A percentile compares a stretch with the other conserved stretches of the same genome.
phyloP scores from a whole-genome alignment of 768 basidiomycete species.

The Tylopilus subfusipes region DNA sequence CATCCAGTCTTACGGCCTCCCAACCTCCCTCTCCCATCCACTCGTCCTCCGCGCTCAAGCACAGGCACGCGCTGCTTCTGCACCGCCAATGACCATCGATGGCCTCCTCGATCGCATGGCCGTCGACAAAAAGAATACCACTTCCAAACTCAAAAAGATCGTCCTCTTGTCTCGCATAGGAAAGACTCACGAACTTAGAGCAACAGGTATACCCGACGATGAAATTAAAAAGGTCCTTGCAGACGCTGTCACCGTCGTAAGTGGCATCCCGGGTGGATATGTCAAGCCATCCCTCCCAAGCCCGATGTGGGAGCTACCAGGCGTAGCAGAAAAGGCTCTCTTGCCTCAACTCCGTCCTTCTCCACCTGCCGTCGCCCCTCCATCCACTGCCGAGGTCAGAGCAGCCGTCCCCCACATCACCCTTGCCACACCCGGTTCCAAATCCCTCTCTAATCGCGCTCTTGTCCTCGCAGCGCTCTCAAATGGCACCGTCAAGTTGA shows the following conservation, averaged over 20 bases:
- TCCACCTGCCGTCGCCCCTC: not conserved
- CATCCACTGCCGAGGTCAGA: not conserved
- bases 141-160: constrained; percentile 80
- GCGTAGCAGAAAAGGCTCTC: constrained; percentile 8
- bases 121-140: constrained; percentile 97
- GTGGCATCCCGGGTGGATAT: constrained; percentile 49
- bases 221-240: constrained; percentile 80
- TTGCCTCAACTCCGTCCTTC: constrained; percentile 20
- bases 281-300: constrained; percentile 45
- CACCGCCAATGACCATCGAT: constrained; percentile 52
- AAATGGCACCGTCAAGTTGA: constrained; percentile 80
- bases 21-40: constrained; percentile 76
- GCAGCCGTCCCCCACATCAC: constrained; percentile 32
- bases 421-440: constrained; percentile 96
- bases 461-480: constrained; percentile 89
- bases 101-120: constrained; percentile 90
- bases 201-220: constrained; percentile 77
- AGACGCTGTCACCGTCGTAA: constrained; percentile 72
- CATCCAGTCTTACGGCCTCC: constrained; percentile 88
- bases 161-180: constrained; percentile 91
- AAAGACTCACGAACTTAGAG: constrained; percentile 86
- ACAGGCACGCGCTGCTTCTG: constrained; percentile 18
- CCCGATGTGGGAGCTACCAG: constrained; percentile 27
- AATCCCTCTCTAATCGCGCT: constrained; percentile 94
- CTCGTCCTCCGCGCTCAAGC: constrained; percentile 45